phyloP scores from a whole-genome alignment of 441 rosid genomes.

The Caryocar brasiliense region DNA sequence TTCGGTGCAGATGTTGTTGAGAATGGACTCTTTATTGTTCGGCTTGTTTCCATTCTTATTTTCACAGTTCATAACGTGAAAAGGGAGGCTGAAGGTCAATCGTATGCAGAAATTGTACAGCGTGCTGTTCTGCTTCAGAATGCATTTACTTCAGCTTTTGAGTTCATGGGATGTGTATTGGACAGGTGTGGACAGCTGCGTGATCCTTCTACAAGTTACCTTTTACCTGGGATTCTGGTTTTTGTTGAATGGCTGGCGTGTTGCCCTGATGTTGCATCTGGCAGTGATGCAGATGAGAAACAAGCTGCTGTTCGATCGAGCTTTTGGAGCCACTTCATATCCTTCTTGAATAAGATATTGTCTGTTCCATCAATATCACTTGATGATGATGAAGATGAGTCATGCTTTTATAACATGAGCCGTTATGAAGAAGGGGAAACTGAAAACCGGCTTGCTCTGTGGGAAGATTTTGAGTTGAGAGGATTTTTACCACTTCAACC shows the following conservation, averaged over 20 bases:
- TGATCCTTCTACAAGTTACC: conserved; percentile 66
- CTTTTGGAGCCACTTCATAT: conserved; percentile 61
- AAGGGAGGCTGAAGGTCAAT: conserved; percentile 69
- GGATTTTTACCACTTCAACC: conserved; percentile 81
- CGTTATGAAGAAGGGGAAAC: conserved; percentile 85
- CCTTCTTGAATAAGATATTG: conserved; percentile 62
- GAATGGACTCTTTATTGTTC: conserved; percentile 56
- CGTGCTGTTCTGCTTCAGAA: conserved; percentile 77
- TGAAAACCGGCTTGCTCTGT: conserved; percentile 72
- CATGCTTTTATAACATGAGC: conserved; percentile 80
- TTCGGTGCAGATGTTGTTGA: conserved; percentile 64
- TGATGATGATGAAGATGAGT: conserved; percentile 66
- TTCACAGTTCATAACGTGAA: conserved; percentile 65
- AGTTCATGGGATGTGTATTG: conserved; percentile 53
- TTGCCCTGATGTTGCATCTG: conserved; percentile 60
- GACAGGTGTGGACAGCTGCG: conserved; percentile 49
- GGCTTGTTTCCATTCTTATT: conserved; percentile 58
- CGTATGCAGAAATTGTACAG: conserved; percentile 86
- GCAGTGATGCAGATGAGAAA: conserved; percentile 57
- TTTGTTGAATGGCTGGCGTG: conserved; percentile 93
- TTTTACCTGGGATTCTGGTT: conserved; percentile 71
- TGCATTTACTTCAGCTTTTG: conserved; percentile 65
- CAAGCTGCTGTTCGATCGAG: conserved; percentile 42
- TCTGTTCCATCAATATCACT: conserved; percentile 31
- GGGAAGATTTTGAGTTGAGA: conserved; percentile 87